These are phyloP conservation scores for Irpex sp. DNA, from an alignment of 1,284 basidiomycete genomes.

Conservation along the genomic window DNA sequence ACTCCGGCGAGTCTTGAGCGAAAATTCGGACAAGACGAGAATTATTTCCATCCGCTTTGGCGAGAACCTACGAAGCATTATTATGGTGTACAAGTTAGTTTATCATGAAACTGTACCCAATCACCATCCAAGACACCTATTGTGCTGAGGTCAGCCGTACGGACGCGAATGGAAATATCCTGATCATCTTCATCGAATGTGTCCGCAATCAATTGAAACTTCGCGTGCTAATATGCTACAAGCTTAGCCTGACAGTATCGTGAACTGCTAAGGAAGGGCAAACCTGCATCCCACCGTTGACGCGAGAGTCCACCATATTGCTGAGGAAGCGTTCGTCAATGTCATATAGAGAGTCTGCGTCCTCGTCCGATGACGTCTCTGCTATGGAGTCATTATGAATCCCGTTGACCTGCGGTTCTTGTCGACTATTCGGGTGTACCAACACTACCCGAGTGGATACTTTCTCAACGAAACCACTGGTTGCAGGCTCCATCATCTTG, in stretches of 20 bases:
- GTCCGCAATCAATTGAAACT: neutral
- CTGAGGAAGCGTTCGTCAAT: constrained; percentile 14
- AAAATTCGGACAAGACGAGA: constrained; percentile 8
- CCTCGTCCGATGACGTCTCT: neutral
- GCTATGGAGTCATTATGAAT: too few relatives aligned
- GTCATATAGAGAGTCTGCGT: constrained; percentile 4
- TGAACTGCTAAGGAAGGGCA: neutral
- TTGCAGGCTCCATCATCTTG: neutral
- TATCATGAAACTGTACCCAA: constrained; percentile 59
- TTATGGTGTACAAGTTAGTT: neutral
- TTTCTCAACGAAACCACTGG: neutral
- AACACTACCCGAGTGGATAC: neutral
- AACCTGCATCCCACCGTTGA: neutral
- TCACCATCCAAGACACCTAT: constrained; percentile 83
- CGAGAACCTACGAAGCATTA: constrained; percentile 20
- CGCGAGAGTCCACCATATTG: constrained; percentile 1
- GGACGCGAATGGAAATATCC: constrained; percentile 41
- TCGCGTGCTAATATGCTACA: neutral
- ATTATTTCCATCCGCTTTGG: constrained; percentile 16
- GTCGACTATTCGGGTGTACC: neutral
- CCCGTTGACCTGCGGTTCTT: neutral
- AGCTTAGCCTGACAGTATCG: neutral
- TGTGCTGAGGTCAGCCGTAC: constrained; percentile 62
- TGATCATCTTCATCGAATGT: neutral
- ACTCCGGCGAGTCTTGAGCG: neutral